Evolutionary conservation across 2,329 filamentous ascomycete species (phyloP).

Genomic region (Ascochyta rabiei): DNA sequence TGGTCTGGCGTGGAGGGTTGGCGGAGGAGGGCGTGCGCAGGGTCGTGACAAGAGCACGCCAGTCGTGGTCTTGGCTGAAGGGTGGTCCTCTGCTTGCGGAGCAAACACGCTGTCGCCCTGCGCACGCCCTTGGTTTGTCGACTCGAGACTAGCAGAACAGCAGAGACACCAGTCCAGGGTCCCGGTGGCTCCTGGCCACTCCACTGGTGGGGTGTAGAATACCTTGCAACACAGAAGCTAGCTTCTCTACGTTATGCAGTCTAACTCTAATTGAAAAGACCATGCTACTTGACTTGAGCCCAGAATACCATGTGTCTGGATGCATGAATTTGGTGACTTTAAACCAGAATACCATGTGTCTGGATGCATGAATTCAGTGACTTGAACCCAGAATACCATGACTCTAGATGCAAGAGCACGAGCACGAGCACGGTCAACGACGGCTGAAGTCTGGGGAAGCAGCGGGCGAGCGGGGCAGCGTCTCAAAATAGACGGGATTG

Average conservation of each 20-base stretch:
- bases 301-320: no score
- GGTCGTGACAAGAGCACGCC: conserved; percentile 40
- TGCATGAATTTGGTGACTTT: no score
- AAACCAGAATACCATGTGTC: no score
- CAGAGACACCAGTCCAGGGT: conserved; percentile 13
- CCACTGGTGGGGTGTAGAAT: conserved; percentile 9
- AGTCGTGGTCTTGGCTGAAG: conserved; percentile 39
- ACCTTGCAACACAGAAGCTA: conserved; percentile 7
- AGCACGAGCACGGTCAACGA: no score
- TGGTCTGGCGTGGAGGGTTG: background rate
- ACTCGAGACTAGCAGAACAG: background rate
- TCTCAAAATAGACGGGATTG: no score
- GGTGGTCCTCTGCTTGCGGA: conserved; percentile 49
- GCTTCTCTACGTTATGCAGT: conserved; percentile 14
- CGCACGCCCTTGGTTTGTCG: background rate
- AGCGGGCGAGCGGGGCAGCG: no score
- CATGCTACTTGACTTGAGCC: no score
- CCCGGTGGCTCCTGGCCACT: conserved; percentile 7
- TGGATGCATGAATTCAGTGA: no score
- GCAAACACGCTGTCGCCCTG: conserved; percentile 32
- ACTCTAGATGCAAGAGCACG: no score
- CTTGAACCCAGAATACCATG: no score
- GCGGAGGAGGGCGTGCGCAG: conserved; percentile 9
- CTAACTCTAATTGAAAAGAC: conserved; percentile 15
- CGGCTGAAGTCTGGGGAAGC: no score